phyloP scores from a whole-genome alignment of 257 asterid genomes.

The Primulina huaijiensis region DNA sequence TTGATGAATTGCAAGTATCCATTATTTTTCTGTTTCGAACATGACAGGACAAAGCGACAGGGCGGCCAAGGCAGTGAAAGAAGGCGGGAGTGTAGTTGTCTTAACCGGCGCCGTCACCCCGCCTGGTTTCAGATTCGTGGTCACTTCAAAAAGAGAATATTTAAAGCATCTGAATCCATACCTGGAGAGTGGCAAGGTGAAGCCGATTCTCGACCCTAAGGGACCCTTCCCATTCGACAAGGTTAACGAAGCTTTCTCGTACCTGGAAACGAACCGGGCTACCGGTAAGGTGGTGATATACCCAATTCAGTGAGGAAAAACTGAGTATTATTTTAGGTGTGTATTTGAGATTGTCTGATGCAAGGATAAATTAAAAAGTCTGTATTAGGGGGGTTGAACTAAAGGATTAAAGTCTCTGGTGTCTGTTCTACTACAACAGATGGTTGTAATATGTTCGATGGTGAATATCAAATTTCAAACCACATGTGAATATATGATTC shows the following conservation, averaged over 20 bases:
- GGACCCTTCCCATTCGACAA: constrained; percentile 77
- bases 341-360: constrained; percentile 18
- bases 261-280: constrained; percentile 70
- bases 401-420: no score
- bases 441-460: no score
- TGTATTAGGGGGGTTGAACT: not conserved
- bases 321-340: constrained; percentile 12
- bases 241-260: constrained; percentile 72
- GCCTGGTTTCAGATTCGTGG: constrained; percentile 81
- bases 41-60: constrained; percentile 72
- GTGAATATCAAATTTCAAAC: not conserved
- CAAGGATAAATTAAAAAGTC: not conserved
- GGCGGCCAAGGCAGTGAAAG: constrained; percentile 81
- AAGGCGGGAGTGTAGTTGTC: constrained; percentile 78
- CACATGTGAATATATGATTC: not conserved
- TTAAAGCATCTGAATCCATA: constrained; percentile 68
- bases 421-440: no score
- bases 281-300: constrained; percentile 73
- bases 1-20: not conserved
- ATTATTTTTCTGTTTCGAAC: constrained; percentile 2
- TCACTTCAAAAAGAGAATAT: constrained; percentile 68
- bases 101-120: constrained; percentile 77
- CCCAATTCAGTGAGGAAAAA: constrained; percentile 64
- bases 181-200: constrained; percentile 71
- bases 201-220: constrained; percentile 65